phyloP scores from a whole-genome alignment of 805 yeast genomes.

The Candida oleophila region DNA sequence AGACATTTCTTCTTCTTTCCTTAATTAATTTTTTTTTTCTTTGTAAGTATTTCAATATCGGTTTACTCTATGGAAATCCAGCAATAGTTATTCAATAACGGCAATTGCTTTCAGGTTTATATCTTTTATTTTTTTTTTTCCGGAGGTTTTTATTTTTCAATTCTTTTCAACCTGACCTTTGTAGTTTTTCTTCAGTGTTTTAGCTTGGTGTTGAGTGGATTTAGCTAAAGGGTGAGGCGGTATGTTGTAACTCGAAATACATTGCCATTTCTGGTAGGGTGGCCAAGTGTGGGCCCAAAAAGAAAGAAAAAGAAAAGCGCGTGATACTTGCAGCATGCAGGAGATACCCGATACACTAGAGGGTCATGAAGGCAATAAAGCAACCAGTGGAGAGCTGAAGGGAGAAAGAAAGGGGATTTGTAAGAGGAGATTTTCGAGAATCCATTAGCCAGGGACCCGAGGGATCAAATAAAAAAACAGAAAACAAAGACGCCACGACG shows the following conservation, averaged over 20 bases:
- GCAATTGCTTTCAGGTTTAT: background rate
- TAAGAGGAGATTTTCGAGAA: too few relatives aligned
- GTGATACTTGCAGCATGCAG: background rate
- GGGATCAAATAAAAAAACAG: too few relatives aligned
- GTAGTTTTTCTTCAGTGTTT: background rate
- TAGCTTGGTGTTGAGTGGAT: too few relatives aligned
- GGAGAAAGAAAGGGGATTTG: background rate
- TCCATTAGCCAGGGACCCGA: too few relatives aligned
- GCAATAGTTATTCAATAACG: background rate
- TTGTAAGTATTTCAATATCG: background rate
- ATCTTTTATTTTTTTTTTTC: too few relatives aligned
- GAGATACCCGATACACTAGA: background rate
- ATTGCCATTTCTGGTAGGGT: background rate
- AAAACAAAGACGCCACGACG: too few relatives aligned
- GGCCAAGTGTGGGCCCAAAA: background rate
- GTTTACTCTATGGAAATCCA: background rate
- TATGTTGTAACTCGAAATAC: background rate
- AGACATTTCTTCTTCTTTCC: slow-evolving; percentile 10
- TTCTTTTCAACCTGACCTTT: too few relatives aligned
- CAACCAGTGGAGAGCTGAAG: too few relatives aligned
- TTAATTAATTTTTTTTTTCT: too few relatives aligned
- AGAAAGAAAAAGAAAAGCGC: too few relatives aligned
- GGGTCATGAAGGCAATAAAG: too few relatives aligned
- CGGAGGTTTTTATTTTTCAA: background rate
- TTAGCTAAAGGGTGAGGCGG: too few relatives aligned